Evolutionary conservation across 2,329 filamentous ascomycete species (phyloP).

Genomic region (Bipolaris gigantea): DNA sequence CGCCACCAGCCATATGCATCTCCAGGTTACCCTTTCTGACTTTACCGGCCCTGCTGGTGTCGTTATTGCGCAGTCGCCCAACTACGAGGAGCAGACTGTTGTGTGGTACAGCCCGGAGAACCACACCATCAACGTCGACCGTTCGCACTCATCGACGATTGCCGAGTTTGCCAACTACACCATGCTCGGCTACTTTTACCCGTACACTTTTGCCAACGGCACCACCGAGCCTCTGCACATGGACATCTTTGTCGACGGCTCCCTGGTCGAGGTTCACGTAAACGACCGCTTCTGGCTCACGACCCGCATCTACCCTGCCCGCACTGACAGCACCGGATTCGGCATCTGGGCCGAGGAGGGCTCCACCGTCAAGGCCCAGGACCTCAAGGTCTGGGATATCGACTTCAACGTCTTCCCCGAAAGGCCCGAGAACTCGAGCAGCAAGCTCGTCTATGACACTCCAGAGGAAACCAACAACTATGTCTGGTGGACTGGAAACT

Average conservation of each 20-base stretch:
- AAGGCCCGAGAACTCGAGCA: conserved; percentile 47
- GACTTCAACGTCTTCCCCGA: conserved; percentile 47
- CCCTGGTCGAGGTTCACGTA: conserved; percentile 51
- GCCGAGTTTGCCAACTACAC: conserved; percentile 48
- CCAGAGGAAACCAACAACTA: conserved; percentile 50
- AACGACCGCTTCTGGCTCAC: conserved; percentile 49
- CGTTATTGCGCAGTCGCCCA: conserved; percentile 48
- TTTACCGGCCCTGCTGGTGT: conserved; percentile 48
- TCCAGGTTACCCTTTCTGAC: conserved; percentile 46
- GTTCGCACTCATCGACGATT: conserved; percentile 49
- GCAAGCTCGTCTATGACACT: conserved; percentile 48
- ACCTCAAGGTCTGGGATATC: conserved; percentile 47
- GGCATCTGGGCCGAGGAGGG: conserved; percentile 48
- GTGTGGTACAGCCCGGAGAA: conserved; percentile 52
- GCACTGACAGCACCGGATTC: conserved; percentile 48
- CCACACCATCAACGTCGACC: conserved; percentile 51
- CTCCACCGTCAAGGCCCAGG: conserved; percentile 41
- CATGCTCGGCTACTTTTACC: conserved; percentile 51
- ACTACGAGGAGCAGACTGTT: conserved; percentile 49
- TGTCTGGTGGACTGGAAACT: conserved; percentile 51
- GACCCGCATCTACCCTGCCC: conserved; percentile 52
- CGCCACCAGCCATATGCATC: conserved; percentile 46
- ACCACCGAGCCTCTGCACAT: conserved; percentile 47
- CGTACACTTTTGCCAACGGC: conserved; percentile 46
- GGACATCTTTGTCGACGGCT: conserved; percentile 53